Base-by-base conservation (phyloP, 257 asterid species). In the Avicennia marina region DNA sequence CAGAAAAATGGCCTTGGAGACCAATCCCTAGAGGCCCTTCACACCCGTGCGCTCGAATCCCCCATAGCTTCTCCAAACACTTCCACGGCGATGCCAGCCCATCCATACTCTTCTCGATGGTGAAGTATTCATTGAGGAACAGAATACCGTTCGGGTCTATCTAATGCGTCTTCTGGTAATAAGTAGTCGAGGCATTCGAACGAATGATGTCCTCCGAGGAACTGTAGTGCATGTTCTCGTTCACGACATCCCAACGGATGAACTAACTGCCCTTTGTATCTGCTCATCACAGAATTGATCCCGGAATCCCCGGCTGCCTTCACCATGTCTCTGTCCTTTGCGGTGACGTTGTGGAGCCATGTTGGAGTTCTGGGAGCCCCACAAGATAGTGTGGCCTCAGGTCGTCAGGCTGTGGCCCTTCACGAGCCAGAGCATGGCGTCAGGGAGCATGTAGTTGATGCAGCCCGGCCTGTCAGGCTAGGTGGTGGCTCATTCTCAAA, bases 171-270 rank as follows among this genome's bases (percentile, higher is more conserved):
- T 22, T 66, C 27, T 53, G 17, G 50, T 56, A 74, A 8, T 45
- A 43, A 20, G 10, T 7, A 0, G 56, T 24, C 0, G 70, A 53
- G 2, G 61, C 39, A 6, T 46, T 39, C 4, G 58, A 19, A 0
- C 74, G 70, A 9, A 72, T 22, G 6, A 29, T 66, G 0, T 27
- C 33, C 4, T 53, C 63, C 0, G 57, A 46, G 26, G 12, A 66
- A 0, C 47, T 17, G 22, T 24, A 20, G 49, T 64, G 74, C 19
- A 75, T 31, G 43, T 66, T 75, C 53, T 75, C 77, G 15, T 75
- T 75, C 51, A 70, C 61, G 8, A 75, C 77, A 49, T 75, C 78
- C 81, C 78, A 75, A 18, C 71, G 78, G 1, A 75, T 52, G 56
- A 71, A 13, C 17, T 67, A 71, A 13, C 17, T 67, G 46, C 3